Conservation (phyloP, 768 basidiomycete genomes). For the Mycena olivaceomarginata region DNA sequence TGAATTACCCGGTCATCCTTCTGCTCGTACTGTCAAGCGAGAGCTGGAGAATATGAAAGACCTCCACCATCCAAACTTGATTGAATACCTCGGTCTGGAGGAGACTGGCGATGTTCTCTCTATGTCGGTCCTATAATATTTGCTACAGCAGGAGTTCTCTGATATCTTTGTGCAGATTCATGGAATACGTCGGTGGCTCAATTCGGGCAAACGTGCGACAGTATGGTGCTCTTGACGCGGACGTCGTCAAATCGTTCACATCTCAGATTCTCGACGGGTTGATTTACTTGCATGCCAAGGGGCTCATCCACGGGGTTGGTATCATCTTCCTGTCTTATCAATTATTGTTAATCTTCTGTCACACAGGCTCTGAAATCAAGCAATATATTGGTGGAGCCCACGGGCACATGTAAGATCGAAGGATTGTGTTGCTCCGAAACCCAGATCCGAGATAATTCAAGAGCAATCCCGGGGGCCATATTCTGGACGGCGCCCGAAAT, state of each 20-base stretch:
- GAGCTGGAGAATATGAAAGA: constrained; percentile 88
- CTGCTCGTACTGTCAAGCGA: constrained; percentile 77
- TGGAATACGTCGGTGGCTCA: constrained; percentile 90
- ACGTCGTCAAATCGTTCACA: constrained; percentile 83
- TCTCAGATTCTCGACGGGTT: constrained; percentile 84
- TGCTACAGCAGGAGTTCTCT: background rate
- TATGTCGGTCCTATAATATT: constrained; percentile 68
- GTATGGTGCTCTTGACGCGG: constrained; percentile 82
- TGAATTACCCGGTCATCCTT: constrained; percentile 27
- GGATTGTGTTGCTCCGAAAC: constrained; percentile 58
- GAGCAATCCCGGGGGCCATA: constrained; percentile 35
- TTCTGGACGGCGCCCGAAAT: constrained; percentile 93
- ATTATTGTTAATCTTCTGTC: constrained; percentile 19
- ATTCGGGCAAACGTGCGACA: constrained; percentile 80
- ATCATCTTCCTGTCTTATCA: background rate
- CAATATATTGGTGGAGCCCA: constrained; percentile 85
- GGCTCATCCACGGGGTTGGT: constrained; percentile 82
- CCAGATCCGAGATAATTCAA: constrained; percentile 71
- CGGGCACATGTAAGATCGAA: constrained; percentile 83
- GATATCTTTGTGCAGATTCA: constrained; percentile 68
- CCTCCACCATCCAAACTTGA: constrained; percentile 86
- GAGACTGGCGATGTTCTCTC: constrained; percentile 76
- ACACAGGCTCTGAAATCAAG: constrained; percentile 86
- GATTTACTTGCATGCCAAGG: constrained; percentile 80
- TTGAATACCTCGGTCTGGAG: constrained; percentile 86